Evolutionary conservation across 768 basidiomycete species (phyloP).

Genomic region (Infundibulicybe gibba): DNA sequence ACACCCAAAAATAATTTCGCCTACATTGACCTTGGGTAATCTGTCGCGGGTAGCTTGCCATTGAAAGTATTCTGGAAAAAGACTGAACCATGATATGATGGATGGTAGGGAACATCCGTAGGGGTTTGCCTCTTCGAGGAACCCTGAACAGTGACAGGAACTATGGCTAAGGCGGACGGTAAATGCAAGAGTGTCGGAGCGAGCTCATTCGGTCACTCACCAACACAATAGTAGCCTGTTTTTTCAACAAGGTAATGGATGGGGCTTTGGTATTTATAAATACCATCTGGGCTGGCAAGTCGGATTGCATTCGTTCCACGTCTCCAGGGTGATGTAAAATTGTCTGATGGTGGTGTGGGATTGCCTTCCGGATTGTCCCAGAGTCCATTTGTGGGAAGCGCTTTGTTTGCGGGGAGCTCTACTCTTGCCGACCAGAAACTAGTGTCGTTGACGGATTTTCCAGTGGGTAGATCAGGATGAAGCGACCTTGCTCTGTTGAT

Average conservation of each 20-base stretch:
- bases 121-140: conserved; percentile 29
- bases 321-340: conserved; percentile 49
- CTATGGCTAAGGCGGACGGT: conserved; percentile 49
- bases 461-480: conserved; percentile 79
- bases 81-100: conserved; percentile 74
- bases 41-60: conserved; percentile 86
- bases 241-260: conserved; percentile 81
- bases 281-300: conserved; percentile 43
- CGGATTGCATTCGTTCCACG: conserved; percentile 15
- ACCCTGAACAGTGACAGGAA: conserved; percentile 82
- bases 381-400: conserved; percentile 29
- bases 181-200: no score
- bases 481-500: conserved; percentile 71
- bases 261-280: conserved; percentile 59
- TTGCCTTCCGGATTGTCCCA: conserved; percentile 63
- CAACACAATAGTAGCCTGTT: conserved; percentile 96
- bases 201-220: conserved; percentile 38
- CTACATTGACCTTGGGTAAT: conserved; percentile 97
- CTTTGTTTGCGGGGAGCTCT: conserved; percentile 43
- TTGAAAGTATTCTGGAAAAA: conserved; percentile 86
- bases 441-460: conserved; percentile 62
- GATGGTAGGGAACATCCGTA: conserved; percentile 62
- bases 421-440: conserved; percentile 88
- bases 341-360: conserved; percentile 46
- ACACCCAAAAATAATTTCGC: conserved; percentile 17